Percentiles rank a stretch among this genome's conserved stretches.
phyloP scores from a whole-genome alignment of 441 rosid genomes.

The Melastoma candidum region DNA sequence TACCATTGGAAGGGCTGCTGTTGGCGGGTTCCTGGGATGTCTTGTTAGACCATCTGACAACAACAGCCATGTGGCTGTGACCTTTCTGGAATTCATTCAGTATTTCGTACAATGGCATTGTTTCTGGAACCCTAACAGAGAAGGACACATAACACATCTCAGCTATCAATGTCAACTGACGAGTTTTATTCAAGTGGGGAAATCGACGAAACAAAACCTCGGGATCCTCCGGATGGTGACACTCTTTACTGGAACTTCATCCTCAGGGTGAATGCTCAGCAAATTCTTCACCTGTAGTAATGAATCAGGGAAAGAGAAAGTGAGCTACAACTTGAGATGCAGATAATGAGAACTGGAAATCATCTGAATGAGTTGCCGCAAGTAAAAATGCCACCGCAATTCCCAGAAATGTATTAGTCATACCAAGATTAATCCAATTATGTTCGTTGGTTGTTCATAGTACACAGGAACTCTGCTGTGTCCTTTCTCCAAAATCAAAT shows the following conservation, averaged over 20 bases:
- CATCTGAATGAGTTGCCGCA: no score
- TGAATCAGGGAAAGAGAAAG: background rate
- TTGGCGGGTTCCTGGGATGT: conserved; percentile 21
- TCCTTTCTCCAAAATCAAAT: conserved; percentile 70
- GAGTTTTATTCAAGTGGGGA: no score
- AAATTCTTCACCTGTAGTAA: conserved; percentile 61
- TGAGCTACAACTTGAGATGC: no score
- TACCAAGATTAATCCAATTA: conserved; percentile 83
- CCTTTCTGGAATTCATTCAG: conserved; percentile 79
- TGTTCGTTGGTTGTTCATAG: conserved; percentile 67
- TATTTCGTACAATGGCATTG: conserved; percentile 61
- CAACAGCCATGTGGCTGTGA: conserved; percentile 78
- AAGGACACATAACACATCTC: conserved; percentile 2
- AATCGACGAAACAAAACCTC: conserved; percentile 25
- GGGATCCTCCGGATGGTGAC: conserved; percentile 85
- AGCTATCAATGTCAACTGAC: background rate
- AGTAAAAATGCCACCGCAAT: no score
- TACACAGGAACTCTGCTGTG: conserved; percentile 92
- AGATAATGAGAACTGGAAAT: no score
- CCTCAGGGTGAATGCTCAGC: conserved; percentile 77
- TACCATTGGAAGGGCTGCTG: conserved; percentile 29
- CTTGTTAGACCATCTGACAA: conserved; percentile 36
- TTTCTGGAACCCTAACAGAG: conserved; percentile 44
- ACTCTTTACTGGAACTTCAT: conserved; percentile 66
- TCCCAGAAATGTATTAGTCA: no score